Conservation (phyloP, 2,329 filamentous ascomycete species). For the Fusarium humuli region DNA sequence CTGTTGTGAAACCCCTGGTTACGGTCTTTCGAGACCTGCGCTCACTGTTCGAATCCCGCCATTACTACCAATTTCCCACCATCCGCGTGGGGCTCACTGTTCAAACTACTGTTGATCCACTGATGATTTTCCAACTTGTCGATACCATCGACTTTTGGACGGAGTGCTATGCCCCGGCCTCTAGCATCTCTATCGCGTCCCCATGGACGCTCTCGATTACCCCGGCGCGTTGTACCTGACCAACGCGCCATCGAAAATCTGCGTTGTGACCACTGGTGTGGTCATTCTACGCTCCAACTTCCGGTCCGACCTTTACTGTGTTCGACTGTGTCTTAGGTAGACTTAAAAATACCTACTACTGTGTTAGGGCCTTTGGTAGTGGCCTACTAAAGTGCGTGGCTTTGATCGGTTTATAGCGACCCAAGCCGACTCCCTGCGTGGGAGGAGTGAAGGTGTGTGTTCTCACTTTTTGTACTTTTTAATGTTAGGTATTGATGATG, state of each 20-base stretch:
- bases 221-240: background rate
- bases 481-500: background rate
- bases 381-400: background rate
- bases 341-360: background rate
- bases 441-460: background rate
- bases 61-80: conserved; percentile 27
- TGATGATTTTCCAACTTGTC: too few species aligned
- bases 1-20: too few species aligned
- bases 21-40: background rate
- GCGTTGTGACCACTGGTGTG: background rate
- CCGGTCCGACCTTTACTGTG: too few species aligned
- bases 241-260: background rate
- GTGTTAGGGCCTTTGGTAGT: conserved; percentile 23
- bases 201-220: background rate
- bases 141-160: too few species aligned
- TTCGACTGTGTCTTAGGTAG: background rate
- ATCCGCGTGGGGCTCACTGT: background rate
- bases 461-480: conserved; percentile 17
- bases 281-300: background rate
- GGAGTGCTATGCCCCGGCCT: background rate
- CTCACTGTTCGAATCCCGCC: conserved; percentile 25
- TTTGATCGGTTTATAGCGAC: background rate
- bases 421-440: background rate
- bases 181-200: too few species aligned
- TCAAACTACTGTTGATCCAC: too few species aligned